A percentile compares a stretch with the other conserved stretches of the same genome.
phyloP scores from a whole-genome alignment of 148 eudicot genomes.

The Oxyria digyna region DNA sequence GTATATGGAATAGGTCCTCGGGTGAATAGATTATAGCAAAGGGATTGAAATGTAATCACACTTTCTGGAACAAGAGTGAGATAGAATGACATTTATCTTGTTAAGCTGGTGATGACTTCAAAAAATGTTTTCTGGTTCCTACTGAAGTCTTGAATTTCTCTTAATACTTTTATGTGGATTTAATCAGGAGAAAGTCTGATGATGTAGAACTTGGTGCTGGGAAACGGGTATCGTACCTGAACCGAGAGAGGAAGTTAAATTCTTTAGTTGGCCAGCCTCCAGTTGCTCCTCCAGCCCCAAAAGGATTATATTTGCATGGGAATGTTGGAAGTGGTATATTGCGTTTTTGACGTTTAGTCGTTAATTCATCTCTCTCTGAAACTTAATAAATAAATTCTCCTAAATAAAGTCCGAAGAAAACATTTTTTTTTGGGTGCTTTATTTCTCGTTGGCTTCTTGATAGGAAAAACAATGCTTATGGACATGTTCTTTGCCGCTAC shows the following conservation, averaged over 20 bases:
- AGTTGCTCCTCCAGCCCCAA: conserved; percentile 76
- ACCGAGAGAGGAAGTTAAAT: conserved; percentile 78
- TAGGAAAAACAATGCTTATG: conserved; percentile 99
- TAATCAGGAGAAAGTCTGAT: conserved; percentile 38
- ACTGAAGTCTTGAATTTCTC: background rate
- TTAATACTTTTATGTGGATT: conserved; percentile 3
- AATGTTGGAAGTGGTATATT: conserved; percentile 93
- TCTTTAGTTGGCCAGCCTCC: conserved; percentile 67
- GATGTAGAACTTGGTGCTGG: conserved; percentile 85
- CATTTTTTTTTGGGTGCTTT: background rate
- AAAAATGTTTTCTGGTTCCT: background rate
- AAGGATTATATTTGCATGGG: conserved; percentile 89
- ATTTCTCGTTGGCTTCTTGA: background rate
- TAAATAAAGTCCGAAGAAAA: background rate
- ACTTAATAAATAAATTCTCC: background rate
- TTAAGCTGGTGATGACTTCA: background rate
- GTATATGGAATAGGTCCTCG: too few species aligned
- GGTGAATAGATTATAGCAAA: too few species aligned
- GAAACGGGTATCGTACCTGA: conserved; percentile 91
- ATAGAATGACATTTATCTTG: background rate
- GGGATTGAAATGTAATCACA: too few species aligned
- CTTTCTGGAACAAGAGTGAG: background rate
- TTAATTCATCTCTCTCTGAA: background rate
- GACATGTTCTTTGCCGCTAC: conserved; percentile 90
- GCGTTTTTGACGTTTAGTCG: conserved; percentile 1